A percentile compares a stretch with the other conserved stretches of the same genome.
These are phyloP conservation scores for Elsinoe perseae DNA, from an alignment of 2,329 filamentous ascomycete species.

Conservation along the genomic window DNA sequence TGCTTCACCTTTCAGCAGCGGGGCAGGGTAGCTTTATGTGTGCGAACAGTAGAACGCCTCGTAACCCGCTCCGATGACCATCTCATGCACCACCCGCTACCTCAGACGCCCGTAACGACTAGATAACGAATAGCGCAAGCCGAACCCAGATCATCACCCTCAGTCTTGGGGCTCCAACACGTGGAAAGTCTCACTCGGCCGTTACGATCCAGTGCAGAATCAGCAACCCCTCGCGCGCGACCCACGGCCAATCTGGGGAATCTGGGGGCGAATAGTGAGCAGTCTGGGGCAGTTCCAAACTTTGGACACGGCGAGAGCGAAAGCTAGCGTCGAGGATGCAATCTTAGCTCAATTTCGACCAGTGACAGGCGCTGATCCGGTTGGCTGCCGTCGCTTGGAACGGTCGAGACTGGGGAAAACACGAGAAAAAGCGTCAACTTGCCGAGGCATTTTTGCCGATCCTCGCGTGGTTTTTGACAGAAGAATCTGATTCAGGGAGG, in stretches of 20 bases:
- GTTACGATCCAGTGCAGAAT: not conserved
- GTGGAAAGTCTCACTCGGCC: not conserved
- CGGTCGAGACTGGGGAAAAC: not conserved
- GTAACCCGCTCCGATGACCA: not conserved
- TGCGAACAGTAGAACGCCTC: not conserved
- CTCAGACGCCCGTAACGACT: slow-evolving; percentile 3
- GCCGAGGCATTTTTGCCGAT: not conserved
- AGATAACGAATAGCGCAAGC: not conserved
- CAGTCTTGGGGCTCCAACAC: not conserved
- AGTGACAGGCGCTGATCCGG: slow-evolving; percentile 1
- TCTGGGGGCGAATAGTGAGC: not conserved
- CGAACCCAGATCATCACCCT: not conserved
- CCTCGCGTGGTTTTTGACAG: not conserved
- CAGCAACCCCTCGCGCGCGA: not conserved
- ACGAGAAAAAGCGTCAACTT: slow-evolving; percentile 3
- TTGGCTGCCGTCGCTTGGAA: not conserved
- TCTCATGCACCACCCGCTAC: not conserved
- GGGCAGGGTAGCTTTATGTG: slow-evolving; percentile 1
- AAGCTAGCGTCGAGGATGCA: slow-evolving; percentile 12
- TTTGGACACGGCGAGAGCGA: not conserved
- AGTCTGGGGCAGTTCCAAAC: slow-evolving; percentile 9
- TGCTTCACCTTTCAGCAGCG: not conserved
- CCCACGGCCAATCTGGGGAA: slow-evolving; percentile 9
- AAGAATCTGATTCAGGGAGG: not conserved
- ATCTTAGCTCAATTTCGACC: slow-evolving; percentile 1